Evolutionary conservation across 768 basidiomycete genomes (phyloP).

Genomic region (Naganishia randhawae): DNA sequence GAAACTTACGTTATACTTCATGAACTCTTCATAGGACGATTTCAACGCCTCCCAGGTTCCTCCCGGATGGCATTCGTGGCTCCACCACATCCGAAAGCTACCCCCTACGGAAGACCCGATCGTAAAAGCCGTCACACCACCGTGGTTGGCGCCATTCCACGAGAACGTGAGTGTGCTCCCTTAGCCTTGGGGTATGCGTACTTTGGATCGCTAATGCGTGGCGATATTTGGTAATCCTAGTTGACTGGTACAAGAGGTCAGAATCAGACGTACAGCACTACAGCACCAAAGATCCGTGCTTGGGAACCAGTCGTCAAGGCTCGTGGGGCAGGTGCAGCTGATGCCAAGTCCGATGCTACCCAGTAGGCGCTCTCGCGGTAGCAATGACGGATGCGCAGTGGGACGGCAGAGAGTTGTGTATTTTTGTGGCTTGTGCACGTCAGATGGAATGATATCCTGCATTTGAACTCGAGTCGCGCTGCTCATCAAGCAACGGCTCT

Average conservation of each 20-base stretch:
- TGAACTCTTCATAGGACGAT: slow-evolving; percentile 59
- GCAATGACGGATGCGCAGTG: too few species aligned
- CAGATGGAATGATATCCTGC: too few species aligned
- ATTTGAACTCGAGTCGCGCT: too few species aligned
- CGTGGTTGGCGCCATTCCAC: slow-evolving; percentile 63
- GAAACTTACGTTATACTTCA: slow-evolving; percentile 12
- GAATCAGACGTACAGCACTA: slow-evolving; percentile 84
- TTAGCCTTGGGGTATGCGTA: background rate
- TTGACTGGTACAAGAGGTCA: slow-evolving; percentile 89
- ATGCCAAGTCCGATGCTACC: background rate
- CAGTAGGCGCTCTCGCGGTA: too few species aligned
- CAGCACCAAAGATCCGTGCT: slow-evolving; percentile 69
- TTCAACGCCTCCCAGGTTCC: slow-evolving; percentile 90
- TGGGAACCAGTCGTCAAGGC: slow-evolving; percentile 70
- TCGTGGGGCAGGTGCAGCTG: background rate
- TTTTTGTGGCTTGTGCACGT: background rate
- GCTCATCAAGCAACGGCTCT: too few species aligned
- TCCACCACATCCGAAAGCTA: slow-evolving; percentile 79
- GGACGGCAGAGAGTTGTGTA: too few species aligned
- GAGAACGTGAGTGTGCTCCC: slow-evolving; percentile 56
- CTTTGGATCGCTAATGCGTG: background rate
- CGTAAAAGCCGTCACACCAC: slow-evolving; percentile 64
- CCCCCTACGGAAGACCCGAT: slow-evolving; percentile 72
- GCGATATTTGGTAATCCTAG: slow-evolving; percentile 59
- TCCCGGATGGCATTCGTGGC: slow-evolving; percentile 96